phyloP scores from a whole-genome alignment of 768 basidiomycete species.

The Leccinum broughii region DNA sequence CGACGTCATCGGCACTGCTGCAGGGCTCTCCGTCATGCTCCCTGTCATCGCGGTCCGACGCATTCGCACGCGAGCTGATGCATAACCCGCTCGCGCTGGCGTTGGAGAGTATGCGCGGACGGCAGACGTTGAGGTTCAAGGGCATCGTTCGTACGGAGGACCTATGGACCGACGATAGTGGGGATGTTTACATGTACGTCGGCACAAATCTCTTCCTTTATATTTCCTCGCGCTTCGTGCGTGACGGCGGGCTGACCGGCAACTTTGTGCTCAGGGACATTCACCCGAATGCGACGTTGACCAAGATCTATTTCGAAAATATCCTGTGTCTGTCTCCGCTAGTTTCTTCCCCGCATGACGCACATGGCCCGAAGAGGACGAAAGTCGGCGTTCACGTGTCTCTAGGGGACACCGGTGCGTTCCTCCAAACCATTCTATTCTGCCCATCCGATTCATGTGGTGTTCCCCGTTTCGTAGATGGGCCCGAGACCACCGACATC shows the following conservation, averaged over 20 bases:
- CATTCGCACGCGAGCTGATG: constrained; percentile 42
- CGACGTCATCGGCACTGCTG: constrained; percentile 30
- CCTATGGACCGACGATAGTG: constrained; percentile 60
- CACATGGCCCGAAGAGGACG: constrained; percentile 34
- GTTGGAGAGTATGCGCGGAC: constrained; percentile 78
- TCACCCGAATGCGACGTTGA: constrained; percentile 62
- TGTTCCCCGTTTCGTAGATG: constrained; percentile 41
- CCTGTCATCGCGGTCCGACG: constrained; percentile 26
- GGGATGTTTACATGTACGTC: constrained; percentile 50
- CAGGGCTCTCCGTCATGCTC: constrained; percentile 27
- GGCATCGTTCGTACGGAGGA: constrained; percentile 53
- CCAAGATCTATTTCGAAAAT: constrained; percentile 70
- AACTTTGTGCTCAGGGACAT: constrained; percentile 51
- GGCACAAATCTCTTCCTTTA: not conserved
- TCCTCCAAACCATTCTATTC: not conserved
- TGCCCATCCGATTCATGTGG: not conserved
- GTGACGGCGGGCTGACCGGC: not conserved
- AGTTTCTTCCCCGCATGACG: constrained; percentile 20
- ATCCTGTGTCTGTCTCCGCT: constrained; percentile 55
- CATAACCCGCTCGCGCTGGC: constrained; percentile 71
- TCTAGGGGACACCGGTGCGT: constrained; percentile 63
- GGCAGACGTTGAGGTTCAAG: constrained; percentile 60
- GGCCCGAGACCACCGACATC: constrained; percentile 67
- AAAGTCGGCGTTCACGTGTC: constrained; percentile 65
- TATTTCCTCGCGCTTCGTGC: not conserved